Evolutionary conservation across 768 basidiomycete genomes (phyloP).

Genomic region (Kwoniella dejecticola): DNA sequence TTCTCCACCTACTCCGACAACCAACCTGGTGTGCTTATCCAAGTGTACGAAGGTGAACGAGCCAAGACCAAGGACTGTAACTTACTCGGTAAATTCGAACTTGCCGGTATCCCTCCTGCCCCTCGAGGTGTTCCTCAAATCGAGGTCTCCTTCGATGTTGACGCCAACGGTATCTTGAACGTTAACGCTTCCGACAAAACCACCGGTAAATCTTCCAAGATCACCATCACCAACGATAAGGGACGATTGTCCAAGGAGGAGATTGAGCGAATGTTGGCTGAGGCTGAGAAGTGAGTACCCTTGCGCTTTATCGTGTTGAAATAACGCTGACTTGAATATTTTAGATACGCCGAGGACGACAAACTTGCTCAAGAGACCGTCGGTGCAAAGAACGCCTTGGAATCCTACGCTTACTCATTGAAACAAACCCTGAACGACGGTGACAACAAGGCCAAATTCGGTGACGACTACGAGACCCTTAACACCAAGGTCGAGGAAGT

Average conservation of each 20-base stretch:
- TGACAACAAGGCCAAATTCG: constrained; percentile 53
- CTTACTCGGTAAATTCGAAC: constrained; percentile 86
- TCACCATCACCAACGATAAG: constrained; percentile 95
- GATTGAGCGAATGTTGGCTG: constrained; percentile 63
- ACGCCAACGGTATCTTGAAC: constrained; percentile 67
- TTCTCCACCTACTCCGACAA: constrained; percentile 95
- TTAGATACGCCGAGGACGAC: no score
- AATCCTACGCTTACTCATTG: constrained; percentile 93
- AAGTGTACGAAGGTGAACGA: constrained; percentile 97
- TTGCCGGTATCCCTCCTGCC: constrained; percentile 59
- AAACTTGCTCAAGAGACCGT: constrained; percentile 48
- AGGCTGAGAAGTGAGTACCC: constrained; percentile 59
- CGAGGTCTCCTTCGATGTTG: constrained; percentile 62
- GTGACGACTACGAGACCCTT: constrained; percentile 66
- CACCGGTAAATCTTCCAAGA: constrained; percentile 64
- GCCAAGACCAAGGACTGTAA: constrained; percentile 98
- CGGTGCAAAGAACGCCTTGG: constrained; percentile 77
- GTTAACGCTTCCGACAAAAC: constrained; percentile 58
- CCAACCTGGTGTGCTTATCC: constrained; percentile 93
- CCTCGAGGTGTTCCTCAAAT: constrained; percentile 60
- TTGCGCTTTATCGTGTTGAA: no score
- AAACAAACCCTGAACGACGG: constrained; percentile 75
- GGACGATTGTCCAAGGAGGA: constrained; percentile 75
- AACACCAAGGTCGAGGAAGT: constrained; percentile 86
- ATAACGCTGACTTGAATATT: no score